These are phyloP conservation scores for Xerocomus potaroensis DNA, from an alignment of 768 basidiomycete species.

Conservation along the genomic window DNA sequence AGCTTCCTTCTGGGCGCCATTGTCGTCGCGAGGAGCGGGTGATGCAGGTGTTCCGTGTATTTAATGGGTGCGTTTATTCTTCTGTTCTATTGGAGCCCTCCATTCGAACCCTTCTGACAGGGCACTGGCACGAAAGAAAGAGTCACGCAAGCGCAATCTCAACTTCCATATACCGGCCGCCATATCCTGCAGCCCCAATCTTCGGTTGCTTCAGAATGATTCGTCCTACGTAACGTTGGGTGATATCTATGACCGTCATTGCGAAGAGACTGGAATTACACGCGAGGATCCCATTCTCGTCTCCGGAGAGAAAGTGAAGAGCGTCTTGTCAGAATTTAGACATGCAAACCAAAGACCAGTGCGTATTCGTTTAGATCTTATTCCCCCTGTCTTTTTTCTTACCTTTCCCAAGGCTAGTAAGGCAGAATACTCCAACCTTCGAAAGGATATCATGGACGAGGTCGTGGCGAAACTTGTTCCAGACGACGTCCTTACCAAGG, in stretches of 20 bases:
- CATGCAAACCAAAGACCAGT: conserved; percentile 43
- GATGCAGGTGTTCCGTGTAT: conserved; percentile 88
- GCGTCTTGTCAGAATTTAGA: conserved; percentile 57
- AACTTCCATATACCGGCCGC: conserved; percentile 88
- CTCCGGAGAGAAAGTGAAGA: conserved; percentile 79
- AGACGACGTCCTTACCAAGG: conserved; percentile 79
- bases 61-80: conserved; percentile 67
- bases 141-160: conserved; percentile 88
- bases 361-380: conserved; percentile 7
- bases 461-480: conserved; percentile 84
- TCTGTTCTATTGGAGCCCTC: neutral
- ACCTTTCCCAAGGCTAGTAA: conserved; percentile 46
- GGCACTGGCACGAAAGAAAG: conserved; percentile 81
- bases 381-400: neutral
- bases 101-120: conserved; percentile 37
- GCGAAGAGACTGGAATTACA: conserved; percentile 65
- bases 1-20: conserved; percentile 80
- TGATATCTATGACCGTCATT: conserved; percentile 92
- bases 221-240: conserved; percentile 86
- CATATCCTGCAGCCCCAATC: conserved; percentile 74
- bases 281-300: conserved; percentile 87
- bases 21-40: conserved; percentile 90
- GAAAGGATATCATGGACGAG: conserved; percentile 87
- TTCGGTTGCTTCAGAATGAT: conserved; percentile 88
- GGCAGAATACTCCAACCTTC: conserved; percentile 62